Evolutionary conservation across 495 filamentous ascomycete genomes (phyloP).

Genomic region (Bryoglossum gracile): DNA sequence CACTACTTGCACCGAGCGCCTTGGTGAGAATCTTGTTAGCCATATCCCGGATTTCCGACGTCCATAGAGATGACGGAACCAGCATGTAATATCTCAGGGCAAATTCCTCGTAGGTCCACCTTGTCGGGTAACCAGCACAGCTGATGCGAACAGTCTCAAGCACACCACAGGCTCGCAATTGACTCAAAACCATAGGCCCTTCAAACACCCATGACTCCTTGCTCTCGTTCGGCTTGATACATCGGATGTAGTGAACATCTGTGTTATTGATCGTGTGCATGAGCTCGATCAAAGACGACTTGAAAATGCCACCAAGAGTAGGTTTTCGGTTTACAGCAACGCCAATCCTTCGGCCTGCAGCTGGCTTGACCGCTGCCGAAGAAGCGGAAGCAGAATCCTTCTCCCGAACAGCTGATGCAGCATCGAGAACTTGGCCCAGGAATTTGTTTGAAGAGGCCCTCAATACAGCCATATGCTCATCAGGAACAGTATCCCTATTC

Average conservation of each 20-base stretch:
- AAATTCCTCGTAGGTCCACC: slow-evolving; percentile 99
- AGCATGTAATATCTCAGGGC: slow-evolving; percentile 98
- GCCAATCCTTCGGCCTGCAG: slow-evolving; percentile 73
- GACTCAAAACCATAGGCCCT: slow-evolving; percentile 96
- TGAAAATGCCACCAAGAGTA: slow-evolving; percentile 96
- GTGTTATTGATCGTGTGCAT: slow-evolving; percentile 98
- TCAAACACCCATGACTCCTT: slow-evolving; percentile 98
- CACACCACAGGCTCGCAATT: slow-evolving; percentile 96
- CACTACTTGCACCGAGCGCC: slow-evolving; percentile 71
- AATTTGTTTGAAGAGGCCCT: slow-evolving; percentile 79
- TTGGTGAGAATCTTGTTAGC: slow-evolving; percentile 84
- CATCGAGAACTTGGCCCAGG: slow-evolving; percentile 74
- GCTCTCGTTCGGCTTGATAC: slow-evolving; percentile 98
- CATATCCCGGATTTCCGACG: slow-evolving; percentile 86
- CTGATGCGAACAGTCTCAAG: slow-evolving; percentile 97
- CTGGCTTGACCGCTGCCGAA: slow-evolving; percentile 61
- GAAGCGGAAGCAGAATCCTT: slow-evolving; percentile 65
- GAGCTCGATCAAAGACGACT: slow-evolving; percentile 93
- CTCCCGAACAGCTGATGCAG: slow-evolving; percentile 78
- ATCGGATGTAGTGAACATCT: slow-evolving; percentile 98
- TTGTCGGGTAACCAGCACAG: slow-evolving; percentile 93
- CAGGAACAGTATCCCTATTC: slow-evolving; percentile 96
- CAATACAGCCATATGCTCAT: slow-evolving; percentile 94
- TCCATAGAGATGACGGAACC: slow-evolving; percentile 85
- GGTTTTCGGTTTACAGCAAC: slow-evolving; percentile 93